Evolutionary conservation across 202 grass and related monocot species (phyloP).

Genomic region (Alloteropsis angusta): DNA sequence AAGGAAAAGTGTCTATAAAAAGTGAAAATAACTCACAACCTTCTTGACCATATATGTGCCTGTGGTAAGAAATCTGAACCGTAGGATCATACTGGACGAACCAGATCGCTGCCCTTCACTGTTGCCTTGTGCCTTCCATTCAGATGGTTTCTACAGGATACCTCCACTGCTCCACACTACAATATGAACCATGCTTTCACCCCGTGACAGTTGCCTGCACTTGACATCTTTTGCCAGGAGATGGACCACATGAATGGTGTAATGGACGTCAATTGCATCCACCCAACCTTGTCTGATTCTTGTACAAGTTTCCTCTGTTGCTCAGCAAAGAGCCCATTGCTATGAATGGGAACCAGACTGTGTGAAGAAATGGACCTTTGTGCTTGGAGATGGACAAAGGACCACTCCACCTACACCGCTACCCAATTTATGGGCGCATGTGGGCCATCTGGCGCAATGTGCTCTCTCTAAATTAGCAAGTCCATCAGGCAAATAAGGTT

Average conservation of each 20-base stretch:
- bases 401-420: slow-evolving; percentile 3
- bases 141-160: slow-evolving; percentile 11
- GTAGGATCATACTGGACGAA: background rate
- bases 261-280: slow-evolving; percentile 24
- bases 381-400: slow-evolving; percentile 20
- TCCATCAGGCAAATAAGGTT: background rate
- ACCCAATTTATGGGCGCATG: slow-evolving; percentile 18
- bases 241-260: slow-evolving; percentile 12
- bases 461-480: background rate
- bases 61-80: background rate
- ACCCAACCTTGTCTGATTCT: slow-evolving; percentile 23
- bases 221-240: background rate
- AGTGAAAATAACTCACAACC: background rate
- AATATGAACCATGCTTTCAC: slow-evolving; percentile 6
- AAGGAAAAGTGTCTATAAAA: background rate
- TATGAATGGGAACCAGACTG: slow-evolving; percentile 17
- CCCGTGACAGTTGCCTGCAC: slow-evolving; percentile 8
- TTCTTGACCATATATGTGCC: background rate
- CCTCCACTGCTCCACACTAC: background rate
- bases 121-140: slow-evolving; percentile 4
- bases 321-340: slow-evolving; percentile 23
- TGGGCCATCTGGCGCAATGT: slow-evolving; percentile 16
- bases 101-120: too few species aligned
- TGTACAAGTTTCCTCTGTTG: background rate
- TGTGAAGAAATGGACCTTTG: slow-evolving; percentile 17